Evolutionary conservation across 2,329 filamentous ascomycete genomes (phyloP).

Genomic region (Fusarium goolgardi): DNA sequence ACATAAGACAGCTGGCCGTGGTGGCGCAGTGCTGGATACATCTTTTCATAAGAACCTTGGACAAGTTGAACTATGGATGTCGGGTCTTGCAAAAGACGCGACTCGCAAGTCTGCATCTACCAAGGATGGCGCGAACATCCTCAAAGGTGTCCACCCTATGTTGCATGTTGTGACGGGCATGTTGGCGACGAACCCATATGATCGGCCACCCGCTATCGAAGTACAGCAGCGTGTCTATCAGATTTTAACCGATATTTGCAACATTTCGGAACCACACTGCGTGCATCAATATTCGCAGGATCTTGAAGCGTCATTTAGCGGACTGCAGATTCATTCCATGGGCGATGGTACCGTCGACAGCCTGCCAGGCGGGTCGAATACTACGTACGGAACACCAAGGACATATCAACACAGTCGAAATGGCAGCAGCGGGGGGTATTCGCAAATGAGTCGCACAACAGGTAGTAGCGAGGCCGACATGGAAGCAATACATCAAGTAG

Average conservation of each 20-base stretch:
- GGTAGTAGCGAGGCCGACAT: conserved; percentile 48
- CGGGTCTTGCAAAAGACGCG: conserved; percentile 69
- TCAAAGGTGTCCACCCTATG: conserved; percentile 64
- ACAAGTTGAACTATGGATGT: conserved; percentile 77
- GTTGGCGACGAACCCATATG: conserved; percentile 63
- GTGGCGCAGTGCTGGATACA: conserved; percentile 72
- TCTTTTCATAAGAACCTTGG: conserved; percentile 78
- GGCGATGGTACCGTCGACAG: conserved; percentile 21
- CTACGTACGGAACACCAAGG: conserved; percentile 49
- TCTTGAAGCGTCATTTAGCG: conserved; percentile 45
- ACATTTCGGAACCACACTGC: conserved; percentile 64
- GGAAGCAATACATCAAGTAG: conserved; percentile 40
- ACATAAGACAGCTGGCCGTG: conserved; percentile 68
- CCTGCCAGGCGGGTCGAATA: conserved; percentile 37
- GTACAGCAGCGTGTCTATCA: conserved; percentile 65
- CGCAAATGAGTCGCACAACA: conserved; percentile 51
- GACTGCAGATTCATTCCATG: conserved; percentile 36
- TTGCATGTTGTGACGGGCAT: conserved; percentile 66
- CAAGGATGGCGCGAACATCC: conserved; percentile 58
- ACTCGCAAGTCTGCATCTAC: conserved; percentile 56
- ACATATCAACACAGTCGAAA: conserved; percentile 48
- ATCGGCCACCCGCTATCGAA: conserved; percentile 64
- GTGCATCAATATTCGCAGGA: conserved; percentile 61
- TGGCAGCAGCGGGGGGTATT: conserved; percentile 52
- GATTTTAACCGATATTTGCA: conserved; percentile 62